Evolutionary conservation across 2,329 filamentous ascomycete genomes (phyloP), one percentile per base, ranked within the genome.

Genomic region (Xylaria sp.): DNA sequence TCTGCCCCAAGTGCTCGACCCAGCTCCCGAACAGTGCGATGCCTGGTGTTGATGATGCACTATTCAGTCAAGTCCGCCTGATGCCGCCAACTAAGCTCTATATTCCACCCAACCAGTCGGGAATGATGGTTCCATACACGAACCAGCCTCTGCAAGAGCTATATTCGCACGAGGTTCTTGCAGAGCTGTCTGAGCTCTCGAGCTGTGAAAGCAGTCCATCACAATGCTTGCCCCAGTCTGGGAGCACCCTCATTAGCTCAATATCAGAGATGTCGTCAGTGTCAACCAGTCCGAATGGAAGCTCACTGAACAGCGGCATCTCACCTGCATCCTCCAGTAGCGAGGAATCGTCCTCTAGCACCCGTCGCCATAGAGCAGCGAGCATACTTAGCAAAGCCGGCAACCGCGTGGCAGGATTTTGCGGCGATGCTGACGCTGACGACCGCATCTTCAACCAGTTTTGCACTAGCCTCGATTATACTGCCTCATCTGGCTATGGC

Each of bases 301-400:
- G 1, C 15, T 7, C 28, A 7, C 18, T 9, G 0, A 31, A 28
- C 9, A 18, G 44, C n/a, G 15, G 18, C 31, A 31, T 65, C 25
- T 69, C 69, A 7, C 55, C 63, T 9, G 9, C 44, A 20, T 54
- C 63, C 18, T 39, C 48, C 41, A 25, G 20, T 13, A 8, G n/a
- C 4, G 48, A n/a, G 15, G 28, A 28, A 18, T 13, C 15, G 9
- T 20, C 52, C 12, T 4, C 7, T 10, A 8, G 15, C 23, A 13
- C 23, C 12, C 37, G 8, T 25, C 15, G 23, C n/a, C 28, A 5
- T 5, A 41, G 37, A n/a, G 28, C 39, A 10, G 9, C 3, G 18
- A 55, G 13, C 25, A 46, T 39, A 62, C 3, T 52, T 28, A 34
- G 41, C 4, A 54, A 44, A 25, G 28, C 12, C 9, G 12, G 18